These are phyloP conservation scores for Schoenoplectus triqueter DNA, from an alignment of 202 grass and related monocot species.

Conservation along the genomic window DNA sequence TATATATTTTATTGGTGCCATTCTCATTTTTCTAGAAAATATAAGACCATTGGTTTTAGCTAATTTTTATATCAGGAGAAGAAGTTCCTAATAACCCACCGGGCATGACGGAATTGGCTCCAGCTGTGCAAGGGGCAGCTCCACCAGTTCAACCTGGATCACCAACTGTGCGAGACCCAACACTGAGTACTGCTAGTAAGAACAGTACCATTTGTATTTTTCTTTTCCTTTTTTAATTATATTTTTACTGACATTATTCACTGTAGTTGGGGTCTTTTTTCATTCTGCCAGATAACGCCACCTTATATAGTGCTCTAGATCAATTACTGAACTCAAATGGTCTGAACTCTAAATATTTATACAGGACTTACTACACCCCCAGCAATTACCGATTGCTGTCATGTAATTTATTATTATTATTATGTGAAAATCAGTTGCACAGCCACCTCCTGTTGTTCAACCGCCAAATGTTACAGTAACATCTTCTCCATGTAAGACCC, in stretches of 20 bases:
- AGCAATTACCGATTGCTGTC: constrained; percentile 1
- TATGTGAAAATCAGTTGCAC: constrained; percentile 35
- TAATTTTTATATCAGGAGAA: constrained; percentile 26
- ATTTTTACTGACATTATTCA: constrained; percentile 15
- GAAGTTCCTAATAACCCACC: constrained; percentile 10
- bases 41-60: constrained; percentile 41
- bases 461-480: constrained; percentile 20
- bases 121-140: neutral
- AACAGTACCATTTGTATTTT: neutral
- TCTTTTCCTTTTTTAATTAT: neutral
- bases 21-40: constrained; percentile 32
- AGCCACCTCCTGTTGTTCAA: constrained; percentile 21
- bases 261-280: constrained; percentile 17
- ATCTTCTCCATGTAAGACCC: neutral
- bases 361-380: neutral
- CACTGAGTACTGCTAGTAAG: constrained; percentile 20
- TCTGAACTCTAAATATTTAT: neutral
- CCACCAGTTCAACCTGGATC: constrained; percentile 19
- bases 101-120: constrained; percentile 21
- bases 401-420: constrained; percentile 24
- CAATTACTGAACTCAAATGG: neutral
- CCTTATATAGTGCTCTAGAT: constrained; percentile 24
- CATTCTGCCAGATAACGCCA: neutral
- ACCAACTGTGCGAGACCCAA: neutral
- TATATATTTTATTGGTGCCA: neutral